A percentile compares a stretch with the other conserved stretches of the same genome.
phyloP scores from a whole-genome alignment of 2,329 filamentous ascomycete genomes.

The Geoglossum cookeanum region DNA sequence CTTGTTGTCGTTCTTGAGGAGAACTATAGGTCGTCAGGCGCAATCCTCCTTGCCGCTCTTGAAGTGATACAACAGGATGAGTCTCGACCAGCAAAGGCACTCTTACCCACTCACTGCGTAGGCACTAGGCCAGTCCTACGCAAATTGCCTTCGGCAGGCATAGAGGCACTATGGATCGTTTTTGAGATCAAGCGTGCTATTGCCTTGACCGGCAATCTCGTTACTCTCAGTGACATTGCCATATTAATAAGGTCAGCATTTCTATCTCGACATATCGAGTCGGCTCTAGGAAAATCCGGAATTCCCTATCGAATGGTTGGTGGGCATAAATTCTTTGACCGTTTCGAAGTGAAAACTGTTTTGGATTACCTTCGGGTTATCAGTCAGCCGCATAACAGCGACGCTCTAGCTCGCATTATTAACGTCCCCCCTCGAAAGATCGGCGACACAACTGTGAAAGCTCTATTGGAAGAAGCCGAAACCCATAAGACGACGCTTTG shows the following conservation, averaged over 20 bases:
- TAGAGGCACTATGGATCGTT: constrained; percentile 78
- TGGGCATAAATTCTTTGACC: constrained; percentile 79
- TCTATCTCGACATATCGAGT: constrained; percentile 72
- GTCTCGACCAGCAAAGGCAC: constrained; percentile 56
- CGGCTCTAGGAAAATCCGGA: constrained; percentile 57
- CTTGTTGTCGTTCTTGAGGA: constrained; percentile 74
- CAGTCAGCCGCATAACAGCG: constrained; percentile 69
- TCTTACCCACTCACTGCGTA: constrained; percentile 61
- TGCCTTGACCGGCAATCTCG: constrained; percentile 51
- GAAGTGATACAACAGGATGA: constrained; percentile 82
- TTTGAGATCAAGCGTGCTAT: constrained; percentile 57
- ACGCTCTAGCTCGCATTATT: constrained; percentile 65
- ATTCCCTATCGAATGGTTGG: constrained; percentile 87
- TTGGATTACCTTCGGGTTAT: constrained; percentile 79
- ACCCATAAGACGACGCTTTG: constrained; percentile 50
- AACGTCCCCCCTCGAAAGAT: constrained; percentile 69
- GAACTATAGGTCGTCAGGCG: constrained; percentile 82
- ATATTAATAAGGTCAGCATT: constrained; percentile 72
- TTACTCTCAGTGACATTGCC: constrained; percentile 61
- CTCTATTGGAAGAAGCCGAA: constrained; percentile 59
- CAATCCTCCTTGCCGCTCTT: constrained; percentile 62
- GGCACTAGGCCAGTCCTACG: constrained; percentile 69
- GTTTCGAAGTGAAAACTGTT: constrained; percentile 69
- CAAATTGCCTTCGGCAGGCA: constrained; percentile 45
- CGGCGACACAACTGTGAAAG: constrained; percentile 59